Percentiles rank a stretch among this genome's conserved stretches.
Conservation (phyloP, 2,329 filamentous ascomycete genomes). For the Fusarium temperatum region DNA sequence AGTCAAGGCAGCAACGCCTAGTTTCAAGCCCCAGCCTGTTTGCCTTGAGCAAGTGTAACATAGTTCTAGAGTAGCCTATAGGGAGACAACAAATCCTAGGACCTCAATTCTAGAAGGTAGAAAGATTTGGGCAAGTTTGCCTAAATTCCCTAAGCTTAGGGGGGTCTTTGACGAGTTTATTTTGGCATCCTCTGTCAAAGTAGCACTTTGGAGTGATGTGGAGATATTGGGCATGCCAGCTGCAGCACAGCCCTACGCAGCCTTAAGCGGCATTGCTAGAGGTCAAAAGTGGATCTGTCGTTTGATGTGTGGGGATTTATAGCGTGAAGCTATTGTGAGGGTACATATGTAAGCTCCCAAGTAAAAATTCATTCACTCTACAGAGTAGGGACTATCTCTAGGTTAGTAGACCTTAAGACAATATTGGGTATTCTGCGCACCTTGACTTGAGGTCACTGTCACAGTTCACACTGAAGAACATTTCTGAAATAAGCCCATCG, state of each 20-base stretch:
- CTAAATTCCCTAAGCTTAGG: background rate
- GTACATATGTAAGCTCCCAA: background rate
- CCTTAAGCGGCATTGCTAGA: constrained; percentile 1
- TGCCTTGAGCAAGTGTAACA: background rate
- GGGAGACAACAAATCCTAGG: background rate
- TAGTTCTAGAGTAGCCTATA: background rate
- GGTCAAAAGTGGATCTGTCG: background rate
- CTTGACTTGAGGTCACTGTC: background rate
- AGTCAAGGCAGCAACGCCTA: constrained; percentile 28
- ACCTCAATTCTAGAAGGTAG: background rate
- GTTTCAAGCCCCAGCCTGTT: background rate
- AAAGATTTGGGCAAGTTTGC: background rate
- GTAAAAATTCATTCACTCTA: no score
- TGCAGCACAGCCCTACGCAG: constrained; percentile 9
- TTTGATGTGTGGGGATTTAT: background rate
- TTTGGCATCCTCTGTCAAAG: background rate
- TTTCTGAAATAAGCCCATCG: background rate
- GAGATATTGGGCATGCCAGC: background rate
- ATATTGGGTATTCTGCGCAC: background rate
- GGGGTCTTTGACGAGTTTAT: background rate
- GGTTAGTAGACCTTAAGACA: background rate
- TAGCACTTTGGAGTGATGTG: background rate
- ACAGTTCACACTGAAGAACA: background rate
- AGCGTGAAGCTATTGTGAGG: background rate
- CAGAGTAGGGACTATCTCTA: background rate